Base-by-base conservation (phyloP, 306 rosid species). In the Cyamopsis tetragonoloba region DNA sequence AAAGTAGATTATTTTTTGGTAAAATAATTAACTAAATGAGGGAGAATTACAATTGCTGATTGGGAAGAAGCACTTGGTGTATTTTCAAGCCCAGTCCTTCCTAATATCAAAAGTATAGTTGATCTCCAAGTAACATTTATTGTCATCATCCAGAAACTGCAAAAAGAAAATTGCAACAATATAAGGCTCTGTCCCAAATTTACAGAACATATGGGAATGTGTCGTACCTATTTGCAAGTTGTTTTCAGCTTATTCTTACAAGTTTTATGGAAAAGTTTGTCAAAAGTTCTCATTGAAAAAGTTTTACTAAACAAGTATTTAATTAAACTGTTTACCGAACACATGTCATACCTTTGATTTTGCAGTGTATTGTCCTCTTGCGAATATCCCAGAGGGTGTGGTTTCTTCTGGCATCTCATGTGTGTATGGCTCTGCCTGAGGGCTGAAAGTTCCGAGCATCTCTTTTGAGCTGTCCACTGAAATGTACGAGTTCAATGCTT, bases 361-460 rank as follows among this genome's bases (percentile, higher is more conserved):
- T 14, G 98, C 98, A 48, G 97, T 76, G 70, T 93, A 93, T 64
- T 79, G 46, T 72, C 98, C 97, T 80, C 95, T 90, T 18, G 95
- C 98, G 73, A 93, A 89, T 1, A 89, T 39, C 6, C 97, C 97
- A 34, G 98, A 81, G 22, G 97, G 97, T 51, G 97, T 93, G 75
- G 88, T 82, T 70, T 93, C 98, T 82, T 93, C 96, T 0, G 86
- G 89, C 74, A 93, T 81, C 81, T 86, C 95, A 70, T 84, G 88
- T 1, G 89, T 84, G 84, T 86, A 93, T n/a, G 96, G 83, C 71
- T 88, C 97, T 26, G 42, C 14, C 72, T 89, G 97, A 42, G 97
- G 98, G 71, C 97, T 88, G 56, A 86, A 89, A 24, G 98, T 93
- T 83, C 96, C 98, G 46, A 93, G 82, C 97, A 93, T 93, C 77